These are phyloP conservation scores for Yueomyces sinensis DNA, from an alignment of 805 yeast genomes.

Conservation along the genomic window DNA sequence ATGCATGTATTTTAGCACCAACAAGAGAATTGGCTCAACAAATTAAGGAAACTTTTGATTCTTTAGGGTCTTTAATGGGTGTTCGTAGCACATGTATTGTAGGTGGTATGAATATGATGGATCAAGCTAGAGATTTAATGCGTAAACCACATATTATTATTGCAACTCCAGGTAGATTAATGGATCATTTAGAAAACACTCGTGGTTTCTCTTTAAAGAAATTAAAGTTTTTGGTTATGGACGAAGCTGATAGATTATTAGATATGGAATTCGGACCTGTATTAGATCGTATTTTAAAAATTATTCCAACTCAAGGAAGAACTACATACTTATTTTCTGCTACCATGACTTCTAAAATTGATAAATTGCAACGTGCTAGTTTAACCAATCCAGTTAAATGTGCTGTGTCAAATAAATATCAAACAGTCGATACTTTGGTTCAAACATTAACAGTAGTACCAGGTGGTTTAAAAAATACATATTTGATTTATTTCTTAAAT, in stretches of 20 bases:
- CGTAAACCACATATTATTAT: conserved; percentile 88
- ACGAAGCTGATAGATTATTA: conserved; percentile 90
- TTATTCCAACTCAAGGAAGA: conserved; percentile 69
- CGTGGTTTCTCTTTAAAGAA: conserved; percentile 76
- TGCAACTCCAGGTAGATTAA: conserved; percentile 89
- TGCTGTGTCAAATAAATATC: conserved; percentile 76
- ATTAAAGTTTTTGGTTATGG: conserved; percentile 78
- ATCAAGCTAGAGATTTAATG: conserved; percentile 87
- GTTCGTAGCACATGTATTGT: conserved; percentile 79
- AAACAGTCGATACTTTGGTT: conserved; percentile 64
- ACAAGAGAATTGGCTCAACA: conserved; percentile 79
- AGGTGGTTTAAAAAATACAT: conserved; percentile 85
- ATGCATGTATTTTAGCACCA: conserved; percentile 78
- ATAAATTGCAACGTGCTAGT: conserved; percentile 88
- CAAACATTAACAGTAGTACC: conserved; percentile 44
- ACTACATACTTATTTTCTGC: conserved; percentile 86
- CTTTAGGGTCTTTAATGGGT: conserved; percentile 86
- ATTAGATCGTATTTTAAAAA: conserved; percentile 67
- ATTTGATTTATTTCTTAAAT: conserved; percentile 66
- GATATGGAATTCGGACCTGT: conserved; percentile 98
- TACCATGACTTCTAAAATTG: conserved; percentile 94
- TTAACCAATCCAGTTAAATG: conserved; percentile 79
- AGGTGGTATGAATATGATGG: conserved; percentile 98
- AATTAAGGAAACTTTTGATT: conserved; percentile 90
- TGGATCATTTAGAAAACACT: conserved; percentile 89